A percentile compares a stretch with the other conserved stretches of the same genome.
phyloP scores from a whole-genome alignment of 2,329 filamentous ascomycete genomes.

The Phyllosticta citrichinensis region DNA sequence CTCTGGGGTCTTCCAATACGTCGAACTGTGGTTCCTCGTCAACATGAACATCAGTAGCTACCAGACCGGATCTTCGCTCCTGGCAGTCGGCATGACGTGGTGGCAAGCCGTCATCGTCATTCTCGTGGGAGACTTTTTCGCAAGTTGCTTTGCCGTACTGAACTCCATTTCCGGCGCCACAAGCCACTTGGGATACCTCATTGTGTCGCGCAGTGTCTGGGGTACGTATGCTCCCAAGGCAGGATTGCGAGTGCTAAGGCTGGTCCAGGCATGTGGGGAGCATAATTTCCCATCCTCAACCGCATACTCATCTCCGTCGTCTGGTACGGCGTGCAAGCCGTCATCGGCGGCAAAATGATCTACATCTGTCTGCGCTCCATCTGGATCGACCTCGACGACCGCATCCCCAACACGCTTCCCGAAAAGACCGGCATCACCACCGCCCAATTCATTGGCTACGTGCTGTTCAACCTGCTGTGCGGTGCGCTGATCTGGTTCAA shows the following conservation, averaged over 20 bases:
- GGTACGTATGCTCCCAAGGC: constrained; percentile 16
- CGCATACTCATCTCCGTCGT: constrained; percentile 31
- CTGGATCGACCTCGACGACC: constrained; percentile 22
- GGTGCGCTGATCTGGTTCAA: constrained; percentile 35
- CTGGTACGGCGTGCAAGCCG: constrained; percentile 24
- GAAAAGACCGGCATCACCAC: constrained; percentile 26
- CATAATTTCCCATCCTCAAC: constrained; percentile 31
- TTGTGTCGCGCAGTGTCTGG: constrained; percentile 32
- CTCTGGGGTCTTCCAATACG: neutral
- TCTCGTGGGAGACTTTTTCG: constrained; percentile 31
- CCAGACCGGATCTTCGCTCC: constrained; percentile 27
- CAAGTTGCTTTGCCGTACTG: constrained; percentile 24
- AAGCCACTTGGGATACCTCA: constrained; percentile 29
- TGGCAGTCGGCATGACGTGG: constrained; percentile 30
- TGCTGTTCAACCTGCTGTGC: constrained; percentile 28
- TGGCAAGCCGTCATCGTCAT: constrained; percentile 32
- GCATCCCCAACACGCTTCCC: constrained; percentile 22
- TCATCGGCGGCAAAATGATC: constrained; percentile 28
- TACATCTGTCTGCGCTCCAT: constrained; percentile 23
- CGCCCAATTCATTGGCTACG: constrained; percentile 25
- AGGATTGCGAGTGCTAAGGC: neutral
- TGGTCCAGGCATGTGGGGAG: constrained; percentile 23
- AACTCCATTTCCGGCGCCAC: constrained; percentile 29
- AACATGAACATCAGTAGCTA: constrained; percentile 38
- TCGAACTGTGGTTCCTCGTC: constrained; percentile 25